Base-by-base conservation (phyloP, 164 flowering plant genomes). In the Santalum album region DNA sequence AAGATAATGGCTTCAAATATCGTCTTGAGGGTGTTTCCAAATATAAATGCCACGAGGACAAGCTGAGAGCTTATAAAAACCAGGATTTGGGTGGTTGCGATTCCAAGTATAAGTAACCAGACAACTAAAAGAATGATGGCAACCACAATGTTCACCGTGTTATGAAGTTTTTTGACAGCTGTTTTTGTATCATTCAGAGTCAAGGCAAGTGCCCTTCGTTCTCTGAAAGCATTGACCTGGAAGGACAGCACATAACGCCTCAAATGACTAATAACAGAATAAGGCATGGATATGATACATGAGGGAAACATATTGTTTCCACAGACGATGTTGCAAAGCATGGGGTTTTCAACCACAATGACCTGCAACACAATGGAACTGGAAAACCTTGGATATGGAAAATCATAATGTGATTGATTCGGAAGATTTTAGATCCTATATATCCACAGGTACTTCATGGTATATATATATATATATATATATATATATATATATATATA, bases 101-200 rank as follows among this genome's bases (percentile, higher is more conserved):
- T 69, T 25, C 62, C 75, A 0, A 83, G 70, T 52, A 75, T 65
- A 10, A 73, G 14, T 21, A 75, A 71, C 65, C 69, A 79, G 35
- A 74, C 60, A 19, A 81, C 57, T 3, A 57, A 9, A 16, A 78
- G 72, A 42, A 78, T 29, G 22, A 73, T 36, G 40, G 40, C 67
- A 20, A 76, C 78, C 3, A 78, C 21, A 7, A 72, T 46, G 49
- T 76, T 80, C 24, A 71, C 71, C 66, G 78, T 65, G 0, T 54
- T 68, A 51, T 82, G 85, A 14, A 82, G 83, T 46, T 65, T 76
- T 59, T 78, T 69, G 23, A 82, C 86, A 0, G 88, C 88, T 29
- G 88, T 80, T 65, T 82, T 82, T 6, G 85, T 80, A 24, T 82
- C 88, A 44, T 82, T 80, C 25, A 82, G 59, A 1, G 88, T 74